Conservation (phyloP, 352 stramenopile species). For the Aphanomyces euteiches region DNA sequence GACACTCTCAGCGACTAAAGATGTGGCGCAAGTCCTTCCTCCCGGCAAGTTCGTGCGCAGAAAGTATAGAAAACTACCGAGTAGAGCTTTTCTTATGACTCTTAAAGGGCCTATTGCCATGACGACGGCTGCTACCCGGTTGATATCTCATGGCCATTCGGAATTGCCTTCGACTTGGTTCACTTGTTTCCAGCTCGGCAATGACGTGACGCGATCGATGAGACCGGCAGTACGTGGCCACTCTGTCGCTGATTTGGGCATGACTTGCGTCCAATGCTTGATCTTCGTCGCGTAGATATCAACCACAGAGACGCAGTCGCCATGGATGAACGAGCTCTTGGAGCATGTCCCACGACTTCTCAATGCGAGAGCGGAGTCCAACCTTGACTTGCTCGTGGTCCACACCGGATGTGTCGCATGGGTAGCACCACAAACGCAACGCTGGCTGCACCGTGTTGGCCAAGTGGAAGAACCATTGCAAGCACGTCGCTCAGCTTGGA, state of each 20-base stretch:
- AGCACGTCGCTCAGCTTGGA: background rate
- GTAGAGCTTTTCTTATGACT: too few species aligned
- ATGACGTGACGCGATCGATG: background rate
- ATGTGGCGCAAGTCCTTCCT: too few species aligned
- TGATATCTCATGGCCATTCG: background rate
- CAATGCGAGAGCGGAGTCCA: background rate
- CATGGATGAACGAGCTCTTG: background rate
- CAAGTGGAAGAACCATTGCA: constrained; percentile 16
- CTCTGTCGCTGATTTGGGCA: constrained; percentile 2
- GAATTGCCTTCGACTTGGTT: constrained; percentile 3
- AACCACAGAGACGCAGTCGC: background rate
- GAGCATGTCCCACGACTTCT: constrained; percentile 7
- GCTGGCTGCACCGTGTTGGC: constrained; percentile 15
- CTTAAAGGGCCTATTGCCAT: too few species aligned
- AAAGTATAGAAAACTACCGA: too few species aligned
- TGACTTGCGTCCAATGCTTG: constrained; percentile 2
- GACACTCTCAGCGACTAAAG: too few species aligned
- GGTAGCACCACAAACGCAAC: background rate
- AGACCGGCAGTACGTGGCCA: background rate
- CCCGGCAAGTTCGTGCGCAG: too few species aligned
- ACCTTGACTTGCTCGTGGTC: constrained; percentile 4
- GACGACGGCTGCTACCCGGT: too few species aligned
- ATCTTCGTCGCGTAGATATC: constrained; percentile 1
- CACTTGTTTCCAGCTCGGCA: background rate
- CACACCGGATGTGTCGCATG: background rate